These are phyloP conservation scores for Crithidia sp. DNA, from an alignment of 208 protist species.

Conservation along the genomic window DNA sequence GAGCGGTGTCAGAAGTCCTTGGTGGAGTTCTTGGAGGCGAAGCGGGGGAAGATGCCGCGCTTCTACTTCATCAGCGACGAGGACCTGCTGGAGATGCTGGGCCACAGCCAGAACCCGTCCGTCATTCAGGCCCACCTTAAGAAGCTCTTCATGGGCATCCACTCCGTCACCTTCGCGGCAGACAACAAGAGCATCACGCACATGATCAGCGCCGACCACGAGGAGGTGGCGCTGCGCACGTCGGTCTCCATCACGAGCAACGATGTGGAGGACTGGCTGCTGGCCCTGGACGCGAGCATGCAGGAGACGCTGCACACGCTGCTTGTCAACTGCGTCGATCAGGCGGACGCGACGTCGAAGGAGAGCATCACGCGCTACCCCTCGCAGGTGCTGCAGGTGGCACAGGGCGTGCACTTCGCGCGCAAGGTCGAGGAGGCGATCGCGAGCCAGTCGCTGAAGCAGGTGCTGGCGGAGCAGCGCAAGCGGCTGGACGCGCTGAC, in stretches of 20 bases:
- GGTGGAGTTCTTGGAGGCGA: conserved; percentile 97
- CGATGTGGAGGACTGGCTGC: conserved; percentile 95
- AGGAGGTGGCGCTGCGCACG: conserved; percentile 74
- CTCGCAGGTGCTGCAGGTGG: conserved; percentile 91
- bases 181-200: conserved; percentile 84
- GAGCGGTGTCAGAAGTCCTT: conserved; percentile 97
- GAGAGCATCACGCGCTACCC: conserved; percentile 70
- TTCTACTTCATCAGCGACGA: conserved; percentile 99
- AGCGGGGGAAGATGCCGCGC: conserved; percentile 93
- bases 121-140: conserved; percentile 93
- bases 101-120: conserved; percentile 91
- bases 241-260: conserved; percentile 85
- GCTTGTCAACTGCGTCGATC: conserved; percentile 61
- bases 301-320: conserved; percentile 77
- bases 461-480: conserved; percentile 37
- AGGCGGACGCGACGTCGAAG: conserved; percentile 46
- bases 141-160: conserved; percentile 96
- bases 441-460: conserved; percentile 29
- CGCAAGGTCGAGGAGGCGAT: conserved; percentile 71
- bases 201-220: conserved; percentile 91
- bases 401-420: conserved; percentile 88
- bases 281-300: conserved; percentile 89
- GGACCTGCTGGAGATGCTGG: conserved; percentile 98
- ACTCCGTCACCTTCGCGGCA: conserved; percentile 82
- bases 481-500: conserved; percentile 79